Conservation (phyloP, 805 yeast genomes). For the Wickerhamiella brachini region DNA sequence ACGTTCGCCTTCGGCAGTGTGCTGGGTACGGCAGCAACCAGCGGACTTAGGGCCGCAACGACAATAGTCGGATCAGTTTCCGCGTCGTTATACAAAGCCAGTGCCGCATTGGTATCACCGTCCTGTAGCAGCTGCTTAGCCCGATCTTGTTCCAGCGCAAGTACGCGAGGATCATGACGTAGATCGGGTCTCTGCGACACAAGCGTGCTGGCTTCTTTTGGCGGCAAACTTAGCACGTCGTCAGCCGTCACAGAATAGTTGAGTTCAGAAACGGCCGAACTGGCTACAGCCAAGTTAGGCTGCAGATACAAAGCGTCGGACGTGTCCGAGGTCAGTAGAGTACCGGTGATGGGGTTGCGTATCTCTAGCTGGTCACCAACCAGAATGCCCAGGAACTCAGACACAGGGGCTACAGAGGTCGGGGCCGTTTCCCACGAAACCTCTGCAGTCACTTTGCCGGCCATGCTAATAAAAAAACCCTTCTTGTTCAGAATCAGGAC, state of each 20-base stretch:
- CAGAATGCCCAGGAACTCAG: slow-evolving; percentile 27
- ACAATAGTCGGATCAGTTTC: neutral
- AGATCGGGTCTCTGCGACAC: neutral
- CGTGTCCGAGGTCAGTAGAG: slow-evolving; percentile 22
- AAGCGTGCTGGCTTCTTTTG: neutral
- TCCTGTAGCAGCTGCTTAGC: slow-evolving; percentile 5
- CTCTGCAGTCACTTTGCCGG: neutral
- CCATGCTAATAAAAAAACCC: neutral
- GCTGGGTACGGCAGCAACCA: neutral
- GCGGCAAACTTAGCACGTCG: neutral
- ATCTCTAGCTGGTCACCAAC: slow-evolving; percentile 25
- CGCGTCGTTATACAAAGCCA: slow-evolving; percentile 7
- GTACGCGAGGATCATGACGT: slow-evolving; percentile 1
- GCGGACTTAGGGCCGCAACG: neutral
- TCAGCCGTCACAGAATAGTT: neutral
- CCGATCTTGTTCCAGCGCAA: slow-evolving; percentile 6
- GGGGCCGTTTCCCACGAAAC: neutral
- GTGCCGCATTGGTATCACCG: slow-evolving; percentile 8
- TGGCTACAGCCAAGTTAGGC: neutral
- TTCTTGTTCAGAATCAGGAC: neutral
- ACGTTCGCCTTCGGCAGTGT: neutral
- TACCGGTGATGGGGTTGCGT: slow-evolving; percentile 27
- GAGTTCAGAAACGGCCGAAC: neutral
- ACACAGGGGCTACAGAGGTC: neutral
- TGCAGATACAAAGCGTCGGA: neutral